Conservation (phyloP, 805 yeast species). For the Wickerhamiella cacticola region DNA sequence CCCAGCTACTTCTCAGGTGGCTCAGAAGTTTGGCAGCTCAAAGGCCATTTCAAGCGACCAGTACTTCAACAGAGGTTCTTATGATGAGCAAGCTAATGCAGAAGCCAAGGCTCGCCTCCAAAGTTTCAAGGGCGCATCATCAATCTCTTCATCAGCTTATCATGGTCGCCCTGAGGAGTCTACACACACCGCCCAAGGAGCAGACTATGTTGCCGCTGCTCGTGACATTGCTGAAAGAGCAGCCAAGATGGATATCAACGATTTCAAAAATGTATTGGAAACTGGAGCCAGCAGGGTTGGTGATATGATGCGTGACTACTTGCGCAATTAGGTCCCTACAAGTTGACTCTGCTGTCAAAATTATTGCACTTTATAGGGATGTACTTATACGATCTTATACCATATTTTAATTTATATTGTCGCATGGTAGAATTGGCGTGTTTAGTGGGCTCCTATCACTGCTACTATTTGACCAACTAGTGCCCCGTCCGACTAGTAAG, state of each 20-base stretch:
- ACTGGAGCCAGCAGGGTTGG: constrained; percentile 87
- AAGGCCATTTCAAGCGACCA: constrained; percentile 95
- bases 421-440: too few relatives aligned
- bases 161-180: constrained; percentile 71
- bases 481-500: too few relatives aligned
- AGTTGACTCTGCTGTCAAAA: background rate
- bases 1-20: constrained; percentile 25
- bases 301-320: constrained; percentile 72
- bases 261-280: constrained; percentile 81
- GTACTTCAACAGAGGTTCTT: constrained; percentile 76
- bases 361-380: background rate
- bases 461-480: too few relatives aligned
- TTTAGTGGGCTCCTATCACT: too few relatives aligned
- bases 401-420: too few relatives aligned
- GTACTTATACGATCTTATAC: constrained; percentile 1
- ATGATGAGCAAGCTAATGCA: constrained; percentile 60
- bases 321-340: constrained; percentile 24
- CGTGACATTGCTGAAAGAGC: constrained; percentile 22
- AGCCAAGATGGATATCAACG: constrained; percentile 61
- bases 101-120: constrained; percentile 78
- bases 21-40: constrained; percentile 64
- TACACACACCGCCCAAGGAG: constrained; percentile 24
- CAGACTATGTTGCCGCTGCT: constrained; percentile 25
- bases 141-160: constrained; percentile 85
- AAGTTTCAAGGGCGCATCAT: constrained; percentile 70